phyloP scores from a whole-genome alignment of 2,329 filamentous ascomycete genomes.

The Aphanoascus verrucosus region DNA sequence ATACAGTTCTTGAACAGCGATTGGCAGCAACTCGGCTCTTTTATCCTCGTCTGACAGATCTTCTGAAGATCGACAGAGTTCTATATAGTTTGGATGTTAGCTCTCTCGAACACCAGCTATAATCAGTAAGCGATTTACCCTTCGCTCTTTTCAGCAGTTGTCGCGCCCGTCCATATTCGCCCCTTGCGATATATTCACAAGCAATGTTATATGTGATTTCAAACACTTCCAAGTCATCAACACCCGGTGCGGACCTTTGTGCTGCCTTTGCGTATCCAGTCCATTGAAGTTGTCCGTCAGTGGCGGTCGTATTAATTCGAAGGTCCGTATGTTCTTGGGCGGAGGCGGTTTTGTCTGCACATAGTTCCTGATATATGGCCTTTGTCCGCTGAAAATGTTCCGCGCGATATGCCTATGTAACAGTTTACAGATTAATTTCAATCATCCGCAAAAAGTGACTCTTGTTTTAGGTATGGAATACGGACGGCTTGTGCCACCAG shows the following conservation, averaged over 20 bases:
- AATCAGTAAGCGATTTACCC: conserved; percentile 25
- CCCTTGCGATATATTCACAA: conserved; percentile 51
- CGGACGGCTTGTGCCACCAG: conserved; percentile 52
- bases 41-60: conserved; percentile 52
- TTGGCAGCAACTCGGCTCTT: conserved; percentile 49
- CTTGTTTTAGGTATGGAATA: conserved; percentile 6
- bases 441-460: background rate
- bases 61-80: conserved; percentile 49
- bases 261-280: conserved; percentile 42
- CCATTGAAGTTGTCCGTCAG: conserved; percentile 54
- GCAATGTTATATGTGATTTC: conserved; percentile 57
- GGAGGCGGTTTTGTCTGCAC: conserved; percentile 29
- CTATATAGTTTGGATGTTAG: conserved; percentile 21
- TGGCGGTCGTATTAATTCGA: conserved; percentile 50
- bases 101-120: background rate
- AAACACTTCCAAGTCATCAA: conserved; percentile 53
- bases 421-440: conserved; percentile 8
- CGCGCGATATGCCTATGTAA: conserved; percentile 41
- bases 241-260: conserved; percentile 43
- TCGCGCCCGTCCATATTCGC: conserved; percentile 48
- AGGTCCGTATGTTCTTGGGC: conserved; percentile 49
- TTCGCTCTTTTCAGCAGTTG: conserved; percentile 50
- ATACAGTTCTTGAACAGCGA: conserved; percentile 51
- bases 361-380: conserved; percentile 44
- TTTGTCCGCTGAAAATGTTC: conserved; percentile 49